Base-by-base conservation (phyloP, 176 grass and related monocot species). In the Aegilops umbellulata region DNA sequence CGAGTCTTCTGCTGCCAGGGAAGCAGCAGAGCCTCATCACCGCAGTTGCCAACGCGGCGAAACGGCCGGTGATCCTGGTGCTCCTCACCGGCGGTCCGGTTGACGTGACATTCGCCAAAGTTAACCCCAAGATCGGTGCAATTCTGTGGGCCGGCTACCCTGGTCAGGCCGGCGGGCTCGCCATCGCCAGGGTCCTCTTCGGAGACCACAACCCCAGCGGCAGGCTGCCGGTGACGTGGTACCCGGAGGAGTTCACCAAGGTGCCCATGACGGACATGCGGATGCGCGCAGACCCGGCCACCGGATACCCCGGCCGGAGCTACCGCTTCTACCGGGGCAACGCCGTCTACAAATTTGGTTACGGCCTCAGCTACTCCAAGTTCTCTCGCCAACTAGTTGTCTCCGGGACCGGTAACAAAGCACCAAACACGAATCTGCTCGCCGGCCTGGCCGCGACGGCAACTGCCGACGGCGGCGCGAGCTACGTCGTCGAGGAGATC, bases 111-210 rank as follows among this genome's bases (percentile, higher is more conserved):
- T 97, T 97, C 47, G 89, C 93, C 8, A 90, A 97, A 78, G 10
- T 0, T 0, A 83, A 95, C 67, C 69, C 86, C 0, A 97, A 93
- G 70, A 89, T 97, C 24, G 85, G 89, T 0, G 80, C 86, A 10
- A 95, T 97, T 47, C 14, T 97, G 13, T 97, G 93, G 95, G 93
- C 91, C 1, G 93, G 95, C 0, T 97, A 95, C 58, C 95, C 95
- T 1, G 93, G 95, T 39, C 88, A 97, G 49, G 87, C 85, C 1
- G 93, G 95, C 2, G 95, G 93, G 7, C 79, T 72, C 0, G 95
- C 95, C 34, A 91, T 97, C 3, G 87, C 95, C 10, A 81, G 83
- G 15, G 84, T 95, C 15, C 82, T 97, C 20, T 97, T 97, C 47
- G 93, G 95, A 8, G 89, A 92, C 11, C 87, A 90, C 82, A 97